Evolutionary conservation across 345 rosid species (phyloP).

Genomic region (Pugionium dolabratum): DNA sequence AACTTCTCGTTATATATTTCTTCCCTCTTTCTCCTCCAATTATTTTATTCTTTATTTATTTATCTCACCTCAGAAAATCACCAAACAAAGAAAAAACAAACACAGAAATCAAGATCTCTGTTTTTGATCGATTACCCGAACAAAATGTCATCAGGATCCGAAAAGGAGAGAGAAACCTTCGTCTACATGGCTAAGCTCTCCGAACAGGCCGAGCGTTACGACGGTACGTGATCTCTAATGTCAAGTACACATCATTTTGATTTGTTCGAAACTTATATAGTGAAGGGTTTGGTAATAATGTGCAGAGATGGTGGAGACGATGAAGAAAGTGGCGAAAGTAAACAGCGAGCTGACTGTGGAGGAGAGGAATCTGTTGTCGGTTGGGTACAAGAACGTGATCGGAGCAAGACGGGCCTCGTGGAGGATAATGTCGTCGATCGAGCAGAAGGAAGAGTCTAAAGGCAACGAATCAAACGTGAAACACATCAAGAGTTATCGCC

Average conservation of each 20-base stretch:
- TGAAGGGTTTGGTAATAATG: neutral
- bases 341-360: constrained; percentile 83
- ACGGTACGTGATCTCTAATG: constrained; percentile 46
- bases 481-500: constrained; percentile 73
- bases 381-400: constrained; percentile 86
- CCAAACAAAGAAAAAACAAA: neutral
- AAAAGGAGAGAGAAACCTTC: constrained; percentile 78
- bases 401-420: constrained; percentile 94
- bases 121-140: constrained; percentile 31
- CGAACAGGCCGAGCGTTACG: constrained; percentile 95
- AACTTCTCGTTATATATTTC: constrained; percentile 27
- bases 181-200: constrained; percentile 95
- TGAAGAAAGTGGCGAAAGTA: constrained; percentile 81
- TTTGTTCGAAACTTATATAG: neutral
- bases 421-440: constrained; percentile 97
- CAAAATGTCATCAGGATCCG: constrained; percentile 52
- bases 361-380: constrained; percentile 94
- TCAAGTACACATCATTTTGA: neutral
- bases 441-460: constrained; percentile 92
- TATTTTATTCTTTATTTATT: constrained; percentile 3
- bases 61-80: neutral
- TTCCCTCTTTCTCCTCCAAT: constrained; percentile 16
- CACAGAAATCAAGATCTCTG: constrained; percentile 2
- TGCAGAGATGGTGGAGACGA: constrained; percentile 95
- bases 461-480: constrained; percentile 87